These are phyloP conservation scores for Salvia splendens DNA, from an alignment of 257 asterid species.

Conservation along the genomic window DNA sequence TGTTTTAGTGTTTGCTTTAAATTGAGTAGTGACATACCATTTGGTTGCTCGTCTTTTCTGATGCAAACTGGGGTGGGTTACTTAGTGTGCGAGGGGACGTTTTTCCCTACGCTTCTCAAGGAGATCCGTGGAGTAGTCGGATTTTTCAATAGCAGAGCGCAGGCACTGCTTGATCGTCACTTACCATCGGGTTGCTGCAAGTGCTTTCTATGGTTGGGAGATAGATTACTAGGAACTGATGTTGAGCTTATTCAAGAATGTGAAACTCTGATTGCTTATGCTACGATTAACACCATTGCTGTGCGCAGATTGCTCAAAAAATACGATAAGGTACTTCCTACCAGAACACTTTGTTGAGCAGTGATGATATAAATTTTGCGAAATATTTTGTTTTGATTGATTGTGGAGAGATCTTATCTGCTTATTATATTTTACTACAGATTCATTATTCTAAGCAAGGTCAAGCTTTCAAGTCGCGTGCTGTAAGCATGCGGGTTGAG, in stretches of 20 bases:
- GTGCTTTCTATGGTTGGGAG: slow-evolving; percentile 68
- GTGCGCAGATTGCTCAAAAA: slow-evolving; percentile 91
- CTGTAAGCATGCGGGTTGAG: slow-evolving; percentile 76
- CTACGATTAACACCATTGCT: slow-evolving; percentile 77
- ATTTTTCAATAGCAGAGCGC: slow-evolving; percentile 72
- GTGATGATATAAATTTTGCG: neutral
- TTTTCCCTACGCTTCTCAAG: slow-evolving; percentile 20
- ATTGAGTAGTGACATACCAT: neutral
- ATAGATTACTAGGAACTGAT: slow-evolving; percentile 57
- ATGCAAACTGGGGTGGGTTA: neutral
- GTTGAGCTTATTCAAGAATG: slow-evolving; percentile 71
- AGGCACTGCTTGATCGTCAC: slow-evolving; percentile 71
- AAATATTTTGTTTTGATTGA: neutral
- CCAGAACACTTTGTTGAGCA: neutral
- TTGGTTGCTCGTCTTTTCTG: neutral
- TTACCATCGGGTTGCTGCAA: slow-evolving; percentile 65
- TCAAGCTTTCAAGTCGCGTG: slow-evolving; percentile 86
- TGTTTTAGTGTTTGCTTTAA: neutral
- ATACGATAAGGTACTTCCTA: slow-evolving; percentile 66
- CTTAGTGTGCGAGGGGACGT: slow-evolving; percentile 5
- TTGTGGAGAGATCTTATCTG: neutral
- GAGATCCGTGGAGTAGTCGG: slow-evolving; percentile 88
- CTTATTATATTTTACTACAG: slow-evolving; percentile 32
- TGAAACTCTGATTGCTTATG: slow-evolving; percentile 70
- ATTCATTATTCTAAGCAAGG: slow-evolving; percentile 94